Evolutionary conservation across 169 alveolate genomes (phyloP), one percentile per base, ranked within the genome.

Genomic region (Plasmodium yoelii): DNA sequence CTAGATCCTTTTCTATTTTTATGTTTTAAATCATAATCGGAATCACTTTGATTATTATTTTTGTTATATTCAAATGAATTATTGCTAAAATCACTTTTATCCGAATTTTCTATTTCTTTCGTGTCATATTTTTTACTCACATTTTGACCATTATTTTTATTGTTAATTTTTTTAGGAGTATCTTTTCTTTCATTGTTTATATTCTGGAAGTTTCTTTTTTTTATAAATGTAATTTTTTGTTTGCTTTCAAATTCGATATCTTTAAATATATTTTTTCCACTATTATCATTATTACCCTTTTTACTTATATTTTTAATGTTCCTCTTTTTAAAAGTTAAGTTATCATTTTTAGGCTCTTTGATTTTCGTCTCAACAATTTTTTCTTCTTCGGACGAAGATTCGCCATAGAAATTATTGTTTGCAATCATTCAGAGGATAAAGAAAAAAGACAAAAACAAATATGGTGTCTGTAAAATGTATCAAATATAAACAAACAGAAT

Each of bases 341-440:
- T 80, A 15, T 80, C 72, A 53, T 26, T 46, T 10, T 10, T 8
- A 10, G 61, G 18, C 34, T 51, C 72, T 19, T 6, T 67, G 51
- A 55, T 60, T 65, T 82, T 67, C 0, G 15, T 59, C 57, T 65
- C 84, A 9, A 47, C 18, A 39, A 59, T 64, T 51, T 68, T 70
- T 51, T 61, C 84, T 42, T 56, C 86, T 51, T 82, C 90, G 69
- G 90, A 82, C 46, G 90, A 82, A 53, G 90, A 82, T 19, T 61
- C 18, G 28, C 53, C 69, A 51, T 82, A 67, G 18, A 82, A 1
- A 46, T 65, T 67, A 8, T 64, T 55, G 67, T 67, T 82, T 49
- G 90, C 90, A 53, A 82, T 82, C 90, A 82, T 82, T 82, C 86
- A 60, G 49, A 60, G n/a, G 8, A 5, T 10, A 18, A 60, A 10